Evolutionary conservation across 2,329 filamentous ascomycete species (phyloP).

Genomic region (Trichoderma guizhouense): DNA sequence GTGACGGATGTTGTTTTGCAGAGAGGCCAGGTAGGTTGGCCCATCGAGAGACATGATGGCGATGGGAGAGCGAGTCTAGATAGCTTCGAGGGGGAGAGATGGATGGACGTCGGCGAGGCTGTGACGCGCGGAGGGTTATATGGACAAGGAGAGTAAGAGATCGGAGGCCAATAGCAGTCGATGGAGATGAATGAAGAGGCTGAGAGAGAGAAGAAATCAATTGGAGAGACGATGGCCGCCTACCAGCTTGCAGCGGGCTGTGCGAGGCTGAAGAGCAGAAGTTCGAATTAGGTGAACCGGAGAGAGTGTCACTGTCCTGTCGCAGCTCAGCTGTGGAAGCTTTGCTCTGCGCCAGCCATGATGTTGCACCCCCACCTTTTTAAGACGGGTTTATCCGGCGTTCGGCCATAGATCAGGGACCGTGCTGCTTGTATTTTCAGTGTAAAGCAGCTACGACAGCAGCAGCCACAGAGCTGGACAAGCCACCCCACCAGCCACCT

Average conservation of each 20-base stretch:
- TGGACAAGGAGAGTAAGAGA: not conserved
- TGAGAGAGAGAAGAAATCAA: conserved; percentile 14
- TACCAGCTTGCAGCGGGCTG: conserved; percentile 5
- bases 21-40: conserved; percentile 76
- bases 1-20: conserved; percentile 96
- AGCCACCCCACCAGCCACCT: conserved; percentile 14
- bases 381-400: conserved; percentile 12
- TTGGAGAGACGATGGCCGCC: conserved; percentile 18
- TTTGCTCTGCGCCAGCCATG: conserved; percentile 16
- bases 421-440: not conserved
- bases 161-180: not conserved
- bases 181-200: not conserved
- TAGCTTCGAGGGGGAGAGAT: not conserved
- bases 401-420: conserved; percentile 15
- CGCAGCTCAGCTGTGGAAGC: conserved; percentile 18
- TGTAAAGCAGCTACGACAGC: not conserved
- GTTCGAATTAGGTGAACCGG: conserved; percentile 3
- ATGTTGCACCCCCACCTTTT: conserved; percentile 16
- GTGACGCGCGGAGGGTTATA: not conserved
- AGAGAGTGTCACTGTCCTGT: conserved; percentile 19
- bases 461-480: not conserved
- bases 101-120: conserved; percentile 19
- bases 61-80: conserved; percentile 20
- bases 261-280: conserved; percentile 15
- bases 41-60: conserved; percentile 81